A percentile compares a stretch with the other conserved stretches of the same genome.
Evolutionary conservation across 2,329 filamentous ascomycete genomes (phyloP).

Genomic region (Epichloe elymi): DNA sequence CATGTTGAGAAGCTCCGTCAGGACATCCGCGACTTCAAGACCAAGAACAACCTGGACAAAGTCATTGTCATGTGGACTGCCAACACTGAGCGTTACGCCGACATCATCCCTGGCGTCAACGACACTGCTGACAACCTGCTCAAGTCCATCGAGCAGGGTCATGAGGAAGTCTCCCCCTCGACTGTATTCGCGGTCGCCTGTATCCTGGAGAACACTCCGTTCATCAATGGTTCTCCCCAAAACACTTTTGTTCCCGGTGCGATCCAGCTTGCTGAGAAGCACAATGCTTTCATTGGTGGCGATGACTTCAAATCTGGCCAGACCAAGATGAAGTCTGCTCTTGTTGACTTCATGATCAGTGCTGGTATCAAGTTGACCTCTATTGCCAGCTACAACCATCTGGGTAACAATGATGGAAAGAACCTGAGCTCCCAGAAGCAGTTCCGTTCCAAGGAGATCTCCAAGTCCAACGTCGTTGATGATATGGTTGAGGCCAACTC

Average conservation of each 20-base stretch:
- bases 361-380: conserved; percentile 98
- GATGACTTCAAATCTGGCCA: conserved; percentile 99
- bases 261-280: conserved; percentile 75
- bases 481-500: conserved; percentile 97
- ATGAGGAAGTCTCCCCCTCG: conserved; percentile 86
- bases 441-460: conserved; percentile 99
- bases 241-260: conserved; percentile 97
- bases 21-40: conserved; percentile 93
- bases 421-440: conserved; percentile 95
- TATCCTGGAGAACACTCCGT: conserved; percentile 79
- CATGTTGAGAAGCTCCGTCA: conserved; percentile 89
- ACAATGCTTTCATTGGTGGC: conserved; percentile 83
- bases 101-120: conserved; percentile 78
- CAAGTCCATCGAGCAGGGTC: conserved; percentile 71
- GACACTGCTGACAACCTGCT: conserved; percentile 93
- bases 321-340: conserved; percentile 99
- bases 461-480: conserved; percentile 97
- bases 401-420: conserved; percentile 98
- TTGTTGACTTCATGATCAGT: conserved; percentile 97
- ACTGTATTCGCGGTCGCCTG: conserved; percentile 92
- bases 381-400: conserved; percentile 97
- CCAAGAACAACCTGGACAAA: conserved; percentile 73
- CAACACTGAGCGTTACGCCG: conserved; percentile 95
- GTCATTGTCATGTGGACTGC: conserved; percentile 97
- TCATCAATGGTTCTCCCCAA: conserved; percentile 96